These are phyloP conservation scores for Aurantiochytrium sp. DNA, from an alignment of 108 stramenopile species.

Conservation along the genomic window DNA sequence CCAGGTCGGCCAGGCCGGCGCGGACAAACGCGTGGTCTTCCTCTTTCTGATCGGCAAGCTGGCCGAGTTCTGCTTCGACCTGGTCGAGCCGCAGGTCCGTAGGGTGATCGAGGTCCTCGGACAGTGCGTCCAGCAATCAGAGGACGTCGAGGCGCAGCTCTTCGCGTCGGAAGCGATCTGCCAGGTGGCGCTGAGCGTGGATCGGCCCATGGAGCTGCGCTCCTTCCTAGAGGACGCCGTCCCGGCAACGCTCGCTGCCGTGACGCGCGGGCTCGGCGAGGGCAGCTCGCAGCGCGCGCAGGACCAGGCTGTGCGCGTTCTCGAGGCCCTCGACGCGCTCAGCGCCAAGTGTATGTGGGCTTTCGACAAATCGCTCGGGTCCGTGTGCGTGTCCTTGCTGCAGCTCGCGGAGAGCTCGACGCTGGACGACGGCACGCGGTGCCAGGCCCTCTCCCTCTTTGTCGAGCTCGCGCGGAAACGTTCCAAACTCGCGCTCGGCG, in stretches of 20 bases:
- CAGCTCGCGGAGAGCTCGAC: not conserved
- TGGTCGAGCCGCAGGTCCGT: not conserved
- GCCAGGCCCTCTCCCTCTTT: not conserved
- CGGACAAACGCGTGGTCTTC: not conserved
- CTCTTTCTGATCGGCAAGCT: slow-evolving; percentile 9
- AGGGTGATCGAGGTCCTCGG: not conserved
- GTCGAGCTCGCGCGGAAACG: not conserved
- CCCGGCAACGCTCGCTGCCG: not conserved
- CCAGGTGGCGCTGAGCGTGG: not conserved
- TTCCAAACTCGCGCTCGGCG: not conserved
- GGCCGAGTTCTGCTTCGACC: not conserved
- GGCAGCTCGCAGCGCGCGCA: not conserved
- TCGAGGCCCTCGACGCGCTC: not conserved
- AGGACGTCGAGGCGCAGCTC: not conserved
- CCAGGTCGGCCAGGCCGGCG: not conserved
- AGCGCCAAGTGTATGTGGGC: not conserved
- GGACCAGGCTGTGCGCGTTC: not conserved
- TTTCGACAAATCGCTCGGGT: not conserved
- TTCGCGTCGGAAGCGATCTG: not conserved
- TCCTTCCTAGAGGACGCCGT: not conserved
- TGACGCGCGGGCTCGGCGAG: not conserved
- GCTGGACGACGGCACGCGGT: not conserved
- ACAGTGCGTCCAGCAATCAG: not conserved
- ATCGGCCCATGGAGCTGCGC: not conserved
- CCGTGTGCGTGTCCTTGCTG: not conserved